Base-by-base conservation (phyloP, 306 rosid genomes). In the Pterocarpus macrocarpus region DNA sequence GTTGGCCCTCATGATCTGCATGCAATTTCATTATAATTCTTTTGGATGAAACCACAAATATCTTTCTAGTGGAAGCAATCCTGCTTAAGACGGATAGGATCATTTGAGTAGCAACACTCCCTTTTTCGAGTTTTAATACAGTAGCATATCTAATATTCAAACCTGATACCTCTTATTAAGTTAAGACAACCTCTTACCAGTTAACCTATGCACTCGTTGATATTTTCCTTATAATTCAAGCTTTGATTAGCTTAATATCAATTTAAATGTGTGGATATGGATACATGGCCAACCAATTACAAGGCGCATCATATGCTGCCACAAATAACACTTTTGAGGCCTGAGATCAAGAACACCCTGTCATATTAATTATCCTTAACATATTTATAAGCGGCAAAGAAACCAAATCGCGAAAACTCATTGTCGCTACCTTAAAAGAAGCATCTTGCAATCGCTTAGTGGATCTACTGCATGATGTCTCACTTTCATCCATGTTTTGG, bases 251-350 rank as follows among this genome's bases (percentile, higher is more conserved):
- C 61, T 47, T 34, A 50, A 50, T 63, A 61, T 22, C 28, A n/a
- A 39, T 38, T 67, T 17, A 41, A 67, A 41, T 61, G 2, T 7
- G n/a, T 4, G 17, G 3, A 58, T 45, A 17, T 43, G 5, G 7
- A 50, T 14, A 5, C 55, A 49, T 2, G 15, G 55, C 9, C n/a
- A 16, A 35, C 13, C 45, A 35, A 64, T 65, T 36, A 38, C 41
- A 62, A 5, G 39, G 64, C 49, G 80, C 82, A 78, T 64, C 52
- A 63, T 52, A 14, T 80, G 79, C 79, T 71, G 73, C 66, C 83
- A 62, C 78, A 50, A 47, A 22, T 71, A 38, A 47, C 64, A 2
- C 4, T 56, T 73, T 38, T 16, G 14, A 55, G 55, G 66, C 50
- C 15, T 28, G 39, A 73, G 55, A 28, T 73, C 22, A 17, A 17